Conservation (phyloP, 495 filamentous ascomycete species). For the Sordaria brevicollis region DNA sequence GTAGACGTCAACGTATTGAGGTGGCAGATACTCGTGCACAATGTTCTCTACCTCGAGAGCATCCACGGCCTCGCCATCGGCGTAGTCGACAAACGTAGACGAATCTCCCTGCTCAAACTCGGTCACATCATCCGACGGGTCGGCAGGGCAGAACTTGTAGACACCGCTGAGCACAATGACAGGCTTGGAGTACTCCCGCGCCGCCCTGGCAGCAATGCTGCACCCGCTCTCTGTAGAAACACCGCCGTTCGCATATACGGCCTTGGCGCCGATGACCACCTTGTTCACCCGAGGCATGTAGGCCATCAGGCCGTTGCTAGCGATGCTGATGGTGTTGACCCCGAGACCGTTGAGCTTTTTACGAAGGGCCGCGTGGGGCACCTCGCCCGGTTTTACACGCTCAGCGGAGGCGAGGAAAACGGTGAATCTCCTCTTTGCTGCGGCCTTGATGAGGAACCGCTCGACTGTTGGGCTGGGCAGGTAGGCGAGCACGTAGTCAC, state of each 20-base stretch:
- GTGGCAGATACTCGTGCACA: constrained; percentile 70
- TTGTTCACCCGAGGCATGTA: constrained; percentile 92
- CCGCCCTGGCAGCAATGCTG: constrained; percentile 68
- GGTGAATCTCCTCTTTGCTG: constrained; percentile 77
- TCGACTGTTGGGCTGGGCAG: constrained; percentile 73
- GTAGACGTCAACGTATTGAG: constrained; percentile 76
- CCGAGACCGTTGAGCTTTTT: constrained; percentile 68
- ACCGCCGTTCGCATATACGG: constrained; percentile 77
- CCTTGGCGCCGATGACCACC: constrained; percentile 78
- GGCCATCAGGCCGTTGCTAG: constrained; percentile 76
- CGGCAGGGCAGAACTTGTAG: constrained; percentile 84
- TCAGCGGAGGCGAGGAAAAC: constrained; percentile 60
- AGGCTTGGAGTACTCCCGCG: constrained; percentile 64
- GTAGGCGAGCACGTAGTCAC: constrained; percentile 80
- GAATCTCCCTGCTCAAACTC: constrained; percentile 76
- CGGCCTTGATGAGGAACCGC: constrained; percentile 75
- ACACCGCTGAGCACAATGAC: constrained; percentile 78
- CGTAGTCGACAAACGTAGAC: constrained; percentile 58
- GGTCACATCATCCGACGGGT: constrained; percentile 66
- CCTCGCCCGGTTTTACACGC: constrained; percentile 16
- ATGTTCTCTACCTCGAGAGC: constrained; percentile 73
- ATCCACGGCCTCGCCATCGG: constrained; percentile 64
- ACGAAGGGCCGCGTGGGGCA: constrained; percentile 43
- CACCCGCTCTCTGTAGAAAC: constrained; percentile 72
- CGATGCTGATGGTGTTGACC: constrained; percentile 69